A percentile compares a stretch with the other conserved stretches of the same genome.
phyloP scores from a whole-genome alignment of 2,329 filamentous ascomycete species.

The Aspergillus caelatus region DNA sequence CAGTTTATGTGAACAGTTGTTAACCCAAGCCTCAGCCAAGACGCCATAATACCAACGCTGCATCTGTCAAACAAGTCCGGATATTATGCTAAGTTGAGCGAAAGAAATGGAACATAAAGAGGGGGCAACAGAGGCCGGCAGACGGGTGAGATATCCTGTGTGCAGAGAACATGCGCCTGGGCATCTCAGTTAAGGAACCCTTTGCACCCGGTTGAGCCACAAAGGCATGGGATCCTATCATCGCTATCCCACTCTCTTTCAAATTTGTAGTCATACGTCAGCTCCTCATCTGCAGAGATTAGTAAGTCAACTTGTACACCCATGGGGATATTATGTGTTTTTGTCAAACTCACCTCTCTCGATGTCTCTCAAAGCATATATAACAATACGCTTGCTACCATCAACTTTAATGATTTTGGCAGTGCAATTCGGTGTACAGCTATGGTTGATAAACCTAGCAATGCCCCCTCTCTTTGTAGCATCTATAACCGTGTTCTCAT shows the following conservation, averaged over 20 bases:
- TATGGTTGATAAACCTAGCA: conserved; percentile 96
- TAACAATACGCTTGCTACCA: conserved; percentile 96
- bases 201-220: conserved; percentile 94
- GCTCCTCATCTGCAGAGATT: conserved; percentile 77
- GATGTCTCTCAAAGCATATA: conserved; percentile 96
- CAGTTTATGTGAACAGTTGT: not conserved
- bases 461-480: conserved; percentile 98
- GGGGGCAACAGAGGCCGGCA: not conserved
- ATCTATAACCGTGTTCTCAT: conserved; percentile 96
- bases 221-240: conserved; percentile 95
- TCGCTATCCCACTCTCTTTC: conserved; percentile 93
- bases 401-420: conserved; percentile 99
- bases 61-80: not conserved
- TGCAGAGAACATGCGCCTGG: not conserved
- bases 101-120: not conserved
- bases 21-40: conserved; percentile 17
- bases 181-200: conserved; percentile 87
- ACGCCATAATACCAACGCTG: conserved; percentile 12
- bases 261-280: conserved; percentile 99
- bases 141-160: not conserved
- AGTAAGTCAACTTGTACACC: conserved; percentile 4
- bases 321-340: conserved; percentile 3
- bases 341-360: conserved; percentile 74
- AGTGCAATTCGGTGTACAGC: conserved; percentile 96
- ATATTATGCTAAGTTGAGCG: conserved; percentile 1